Evolutionary conservation across 2,329 filamentous ascomycete species (phyloP).

Genomic region (Colletotrichum lini): DNA sequence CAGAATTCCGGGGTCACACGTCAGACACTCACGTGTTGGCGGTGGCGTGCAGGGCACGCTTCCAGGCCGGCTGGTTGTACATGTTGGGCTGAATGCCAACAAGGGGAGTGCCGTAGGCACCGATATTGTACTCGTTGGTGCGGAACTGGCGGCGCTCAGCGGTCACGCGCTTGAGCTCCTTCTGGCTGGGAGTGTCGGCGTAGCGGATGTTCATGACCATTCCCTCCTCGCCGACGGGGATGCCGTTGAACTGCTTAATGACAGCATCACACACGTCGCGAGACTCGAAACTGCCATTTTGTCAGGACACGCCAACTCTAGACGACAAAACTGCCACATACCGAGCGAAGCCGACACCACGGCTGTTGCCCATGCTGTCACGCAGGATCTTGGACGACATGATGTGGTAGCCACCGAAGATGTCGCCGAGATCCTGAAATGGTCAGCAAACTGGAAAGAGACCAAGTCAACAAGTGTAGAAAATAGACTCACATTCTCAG

Average conservation of each 20-base stretch:
- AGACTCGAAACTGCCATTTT: slow-evolving; percentile 80
- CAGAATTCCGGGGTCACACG: background rate
- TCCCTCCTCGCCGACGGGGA: slow-evolving; percentile 81
- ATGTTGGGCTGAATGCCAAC: slow-evolving; percentile 69
- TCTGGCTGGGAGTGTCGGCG: slow-evolving; percentile 96
- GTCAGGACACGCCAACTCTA: slow-evolving; percentile 44
- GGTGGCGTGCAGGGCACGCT: slow-evolving; percentile 46
- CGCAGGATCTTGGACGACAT: slow-evolving; percentile 96
- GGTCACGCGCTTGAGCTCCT: slow-evolving; percentile 95
- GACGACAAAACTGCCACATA: slow-evolving; percentile 59
- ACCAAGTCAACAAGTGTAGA: background rate
- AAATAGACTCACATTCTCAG: slow-evolving; percentile 80
- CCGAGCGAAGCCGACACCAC: slow-evolving; percentile 98
- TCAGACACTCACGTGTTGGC: slow-evolving; percentile 31
- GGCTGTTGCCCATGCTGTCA: slow-evolving; percentile 91
- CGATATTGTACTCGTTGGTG: slow-evolving; percentile 92
- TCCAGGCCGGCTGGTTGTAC: slow-evolving; percentile 58
- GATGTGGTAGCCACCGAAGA: slow-evolving; percentile 85
- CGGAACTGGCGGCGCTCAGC: slow-evolving; percentile 96
- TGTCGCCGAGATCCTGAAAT: slow-evolving; percentile 78
- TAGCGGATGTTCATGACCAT: slow-evolving; percentile 94
- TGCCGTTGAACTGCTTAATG: slow-evolving; percentile 88
- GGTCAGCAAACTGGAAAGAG: slow-evolving; percentile 12
- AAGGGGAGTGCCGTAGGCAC: slow-evolving; percentile 75
- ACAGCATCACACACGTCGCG: slow-evolving; percentile 93